phyloP scores from a whole-genome alignment of 768 basidiomycete species.

The Melanogaster broomeanus region DNA sequence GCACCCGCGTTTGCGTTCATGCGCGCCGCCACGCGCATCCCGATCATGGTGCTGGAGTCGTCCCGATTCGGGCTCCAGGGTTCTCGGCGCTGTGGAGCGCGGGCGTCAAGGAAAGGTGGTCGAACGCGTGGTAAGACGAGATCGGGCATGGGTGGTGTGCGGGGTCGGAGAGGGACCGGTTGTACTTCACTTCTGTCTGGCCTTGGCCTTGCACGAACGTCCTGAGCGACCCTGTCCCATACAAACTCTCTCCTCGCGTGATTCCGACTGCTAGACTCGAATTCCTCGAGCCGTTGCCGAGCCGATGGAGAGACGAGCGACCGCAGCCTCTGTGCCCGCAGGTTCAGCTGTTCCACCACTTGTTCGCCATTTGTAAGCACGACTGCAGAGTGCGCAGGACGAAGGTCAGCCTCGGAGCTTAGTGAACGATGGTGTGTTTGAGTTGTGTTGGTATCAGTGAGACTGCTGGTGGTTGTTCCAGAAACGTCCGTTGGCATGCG shows the following conservation, averaged over 20 bases:
- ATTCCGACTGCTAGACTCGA: slow-evolving; percentile 20
- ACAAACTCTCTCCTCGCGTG: slow-evolving; percentile 14
- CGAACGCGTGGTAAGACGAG: slow-evolving; percentile 20
- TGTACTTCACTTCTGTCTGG: slow-evolving; percentile 15
- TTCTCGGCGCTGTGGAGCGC: slow-evolving; percentile 18
- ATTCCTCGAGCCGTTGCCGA: slow-evolving; percentile 35
- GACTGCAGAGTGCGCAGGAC: slow-evolving; percentile 31
- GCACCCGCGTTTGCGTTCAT: slow-evolving; percentile 9
- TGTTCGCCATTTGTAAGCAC: slow-evolving; percentile 29
- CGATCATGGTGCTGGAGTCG: slow-evolving; percentile 36
- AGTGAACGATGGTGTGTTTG: slow-evolving; percentile 10
- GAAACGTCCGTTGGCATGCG: slow-evolving; percentile 39
- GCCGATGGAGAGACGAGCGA: slow-evolving; percentile 30
- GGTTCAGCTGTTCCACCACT: slow-evolving; percentile 27
- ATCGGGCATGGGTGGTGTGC: slow-evolving; percentile 33
- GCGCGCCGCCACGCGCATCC: slow-evolving; percentile 36
- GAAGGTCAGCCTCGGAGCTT: slow-evolving; percentile 24
- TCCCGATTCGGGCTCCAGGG: slow-evolving; percentile 20
- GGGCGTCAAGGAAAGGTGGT: slow-evolving; percentile 16
- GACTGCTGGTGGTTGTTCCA: slow-evolving; percentile 6
- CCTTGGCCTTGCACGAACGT: slow-evolving; percentile 12
- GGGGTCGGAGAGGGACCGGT: slow-evolving; percentile 17
- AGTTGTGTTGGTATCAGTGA: slow-evolving; percentile 3
- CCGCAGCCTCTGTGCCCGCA: slow-evolving; percentile 29
- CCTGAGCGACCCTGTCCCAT: slow-evolving; percentile 24